phyloP scores from a whole-genome alignment of 2,329 filamentous ascomycete species.

The Exophiala dermatitidis region DNA sequence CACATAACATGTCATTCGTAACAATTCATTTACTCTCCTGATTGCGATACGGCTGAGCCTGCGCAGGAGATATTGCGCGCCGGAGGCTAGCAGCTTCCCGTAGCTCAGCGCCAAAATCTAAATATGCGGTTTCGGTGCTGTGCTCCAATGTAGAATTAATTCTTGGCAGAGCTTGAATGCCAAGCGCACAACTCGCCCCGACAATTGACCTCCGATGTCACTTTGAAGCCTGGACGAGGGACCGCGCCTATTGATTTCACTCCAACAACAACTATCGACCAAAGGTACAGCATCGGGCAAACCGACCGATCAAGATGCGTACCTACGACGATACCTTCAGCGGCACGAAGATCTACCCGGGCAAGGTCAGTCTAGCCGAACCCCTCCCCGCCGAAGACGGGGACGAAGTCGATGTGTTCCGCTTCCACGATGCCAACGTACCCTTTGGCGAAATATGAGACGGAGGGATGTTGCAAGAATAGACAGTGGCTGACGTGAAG shows the following conservation, averaged over 20 bases:
- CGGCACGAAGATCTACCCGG: conserved; percentile 71
- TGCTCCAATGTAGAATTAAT: background rate
- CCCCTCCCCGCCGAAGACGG: too few relatives aligned
- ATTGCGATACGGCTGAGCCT: too few relatives aligned
- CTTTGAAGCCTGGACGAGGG: background rate
- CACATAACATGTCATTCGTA: background rate
- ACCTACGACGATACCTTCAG: conserved; percentile 74
- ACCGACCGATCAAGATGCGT: conserved; percentile 56
- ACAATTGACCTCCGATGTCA: background rate
- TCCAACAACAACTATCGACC: conserved; percentile 3
- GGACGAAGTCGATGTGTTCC: background rate
- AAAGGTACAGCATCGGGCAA: conserved; percentile 22
- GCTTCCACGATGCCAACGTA: background rate
- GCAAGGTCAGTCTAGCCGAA: conserved; percentile 55
- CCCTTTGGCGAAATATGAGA: background rate
- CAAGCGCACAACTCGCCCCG: background rate
- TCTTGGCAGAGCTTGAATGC: conserved; percentile 4
- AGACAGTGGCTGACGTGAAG: conserved; percentile 15
- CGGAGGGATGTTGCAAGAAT: background rate
- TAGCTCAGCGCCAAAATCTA: background rate
- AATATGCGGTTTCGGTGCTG: too few relatives aligned
- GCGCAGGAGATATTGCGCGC: background rate
- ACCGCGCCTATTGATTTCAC: conserved; percentile 5
- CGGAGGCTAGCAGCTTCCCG: background rate
- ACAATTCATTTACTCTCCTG: too few relatives aligned